phyloP scores from a whole-genome alignment of 305 asterid genomes.

The Fraxinus floribunda region DNA sequence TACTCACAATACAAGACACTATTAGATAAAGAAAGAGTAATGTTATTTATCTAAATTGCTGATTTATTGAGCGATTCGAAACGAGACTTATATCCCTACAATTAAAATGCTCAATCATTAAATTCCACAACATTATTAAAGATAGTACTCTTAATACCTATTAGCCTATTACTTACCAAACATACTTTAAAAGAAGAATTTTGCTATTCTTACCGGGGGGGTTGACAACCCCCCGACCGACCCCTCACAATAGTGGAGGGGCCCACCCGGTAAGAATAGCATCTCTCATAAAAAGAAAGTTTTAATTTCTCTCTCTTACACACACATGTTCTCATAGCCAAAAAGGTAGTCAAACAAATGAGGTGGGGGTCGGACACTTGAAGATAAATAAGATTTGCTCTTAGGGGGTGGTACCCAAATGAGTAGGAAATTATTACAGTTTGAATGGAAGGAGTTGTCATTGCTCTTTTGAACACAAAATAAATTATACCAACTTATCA shows the following conservation, averaged over 20 bases:
- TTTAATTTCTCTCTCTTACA: not conserved
- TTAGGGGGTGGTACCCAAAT: slow-evolving; percentile 51
- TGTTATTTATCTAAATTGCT: too few relatives aligned
- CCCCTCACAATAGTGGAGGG: too few relatives aligned
- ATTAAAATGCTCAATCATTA: not conserved
- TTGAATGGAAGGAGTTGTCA: slow-evolving; percentile 10
- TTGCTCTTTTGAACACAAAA: not conserved
- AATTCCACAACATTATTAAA: not conserved
- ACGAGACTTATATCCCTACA: not conserved
- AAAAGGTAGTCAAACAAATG: slow-evolving; percentile 51
- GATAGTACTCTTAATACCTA: not conserved
- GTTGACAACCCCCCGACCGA: too few relatives aligned
- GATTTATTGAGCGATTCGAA: not conserved
- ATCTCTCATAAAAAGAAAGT: too few relatives aligned
- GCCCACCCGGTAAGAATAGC: too few relatives aligned
- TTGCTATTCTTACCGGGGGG: too few relatives aligned
- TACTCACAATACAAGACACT: not conserved
- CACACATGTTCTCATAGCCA: slow-evolving; percentile 16
- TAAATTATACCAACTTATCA: not conserved
- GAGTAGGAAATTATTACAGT: slow-evolving; percentile 60
- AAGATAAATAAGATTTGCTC: slow-evolving; percentile 39
- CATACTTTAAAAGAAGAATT: not conserved
- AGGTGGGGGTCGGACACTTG: slow-evolving; percentile 28
- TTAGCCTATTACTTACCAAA: not conserved
- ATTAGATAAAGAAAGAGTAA: too few relatives aligned